Evolutionary conservation across 163 green algal genomes (phyloP), one percentile per base, ranked within the genome.

Genomic region (Dunaliella salina): DNA sequence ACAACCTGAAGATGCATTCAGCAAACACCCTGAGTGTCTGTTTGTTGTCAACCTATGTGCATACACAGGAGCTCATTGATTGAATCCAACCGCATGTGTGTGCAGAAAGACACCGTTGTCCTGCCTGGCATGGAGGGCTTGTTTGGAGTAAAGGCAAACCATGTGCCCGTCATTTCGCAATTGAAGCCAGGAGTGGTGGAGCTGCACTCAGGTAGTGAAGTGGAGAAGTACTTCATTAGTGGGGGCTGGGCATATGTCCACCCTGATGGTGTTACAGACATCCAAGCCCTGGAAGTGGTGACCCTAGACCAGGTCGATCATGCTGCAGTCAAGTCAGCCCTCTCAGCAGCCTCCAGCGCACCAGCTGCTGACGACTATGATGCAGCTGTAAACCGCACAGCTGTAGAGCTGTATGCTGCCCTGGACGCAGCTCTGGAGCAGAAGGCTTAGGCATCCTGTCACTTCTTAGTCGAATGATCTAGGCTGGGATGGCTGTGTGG

Each of bases 161-260:
- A 99, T 91, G 97, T 99, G 33, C 96, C 97, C 20, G 97, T 95
- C 45, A 96, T 99, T 20, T 96, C 97, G 24, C 95, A 99, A 93
- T 94, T 99, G 30, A 93, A 93, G 85, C 97, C 97, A 3, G 97
- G 97, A 22, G 87, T 99, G 8, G 92, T 99, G 1, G 95, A 95
- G 35, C 92, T 99, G 24, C 92, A 98, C 85, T 95, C 91, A 34
- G 97, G 98, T 86, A 96, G 96, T 67, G 94, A 98, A 1, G 91
- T 97, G 50, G 91, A 96, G 72, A 98, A 99, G 91, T 98, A 94
- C 88, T 98, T 98, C 90, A 94, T 98, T 80, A 93, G 88, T 78
- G 95, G 95, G 85, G 97, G 97, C 71, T 99, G 98, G 91, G 97
- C 97, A 8, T 99, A 99, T 85, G 93, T 99, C 46, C 97, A 99